Base-by-base conservation (phyloP, 768 basidiomycete species). In the Hypsizygus marmoreus region DNA sequence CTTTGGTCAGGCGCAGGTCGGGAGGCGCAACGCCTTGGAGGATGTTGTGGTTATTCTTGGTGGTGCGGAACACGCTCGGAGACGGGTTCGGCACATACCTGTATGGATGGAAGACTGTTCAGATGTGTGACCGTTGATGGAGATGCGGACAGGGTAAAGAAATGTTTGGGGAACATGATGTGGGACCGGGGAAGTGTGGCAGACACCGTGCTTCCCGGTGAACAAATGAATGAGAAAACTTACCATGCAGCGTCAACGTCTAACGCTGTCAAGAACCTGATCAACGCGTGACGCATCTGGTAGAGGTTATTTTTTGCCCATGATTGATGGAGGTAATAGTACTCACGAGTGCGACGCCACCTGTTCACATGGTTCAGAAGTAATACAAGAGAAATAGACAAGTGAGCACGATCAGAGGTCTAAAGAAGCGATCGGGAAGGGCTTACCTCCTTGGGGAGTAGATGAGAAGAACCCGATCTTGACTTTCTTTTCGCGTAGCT, bases 21-120 rank as follows among this genome's bases (percentile, higher is more conserved):
- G 87, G 83, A 10, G 82, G 68, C 2, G 93, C 88, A 40, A 97
- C 94, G 51, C 94, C 94, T 81, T 97, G 93, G 17, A 95, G 75
- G 62, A 91, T 91, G 69, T 92, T 92, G 80, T 92, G 90, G 74
- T 91, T 91, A 89, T 91, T 91, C 76, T 90, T 90, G 54, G 92
- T 95, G 50, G 88, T 92, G 53, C 92, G 84, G 79, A 95, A 95
- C 29, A 95, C 89, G 51, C 79, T 81, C 1, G 93, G 92, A 35
- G 91, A 84, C 17, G 89, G 88, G 71, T 91, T 91, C 36, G 88
- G 90, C 24, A 92, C 88, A 68, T 91, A 91, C 86, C 86, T 88
- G 23, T 13, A 23, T 38, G 19, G 22, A 13, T n/a, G 20, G 49
- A 44, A 30, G 23, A 43, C 28, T 32, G 35, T 41, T 49, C 31